Evolutionary conservation across 1,284 basidiomycete species (phyloP).

Genomic region (Ustilago esculenta): DNA sequence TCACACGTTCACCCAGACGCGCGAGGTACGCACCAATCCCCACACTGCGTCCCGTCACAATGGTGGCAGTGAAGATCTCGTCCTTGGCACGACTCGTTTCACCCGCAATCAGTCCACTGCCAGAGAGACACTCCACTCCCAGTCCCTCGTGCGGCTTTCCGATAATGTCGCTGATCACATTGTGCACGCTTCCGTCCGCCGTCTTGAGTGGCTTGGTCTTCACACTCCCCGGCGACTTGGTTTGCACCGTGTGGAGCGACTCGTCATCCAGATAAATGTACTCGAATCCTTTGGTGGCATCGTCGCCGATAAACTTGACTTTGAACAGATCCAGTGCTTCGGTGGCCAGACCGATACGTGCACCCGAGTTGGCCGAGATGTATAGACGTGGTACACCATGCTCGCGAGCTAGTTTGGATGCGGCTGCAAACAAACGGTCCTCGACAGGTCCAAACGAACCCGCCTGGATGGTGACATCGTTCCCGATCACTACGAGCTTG

Average conservation of each 20-base stretch:
- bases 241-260: constrained; percentile 71
- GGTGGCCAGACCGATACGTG: constrained; percentile 93
- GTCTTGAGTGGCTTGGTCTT: constrained; percentile 81
- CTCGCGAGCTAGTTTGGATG: constrained; percentile 89
- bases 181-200: constrained; percentile 83
- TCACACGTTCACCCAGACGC: constrained; percentile 94
- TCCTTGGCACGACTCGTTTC: constrained; percentile 98
- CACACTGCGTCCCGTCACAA: constrained; percentile 97
- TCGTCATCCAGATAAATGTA: constrained; percentile 84
- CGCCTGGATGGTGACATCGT: constrained; percentile 98
- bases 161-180: constrained; percentile 96
- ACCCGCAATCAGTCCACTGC: constrained; percentile 97
- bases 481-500: constrained; percentile 87
- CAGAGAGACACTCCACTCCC: constrained; percentile 95
- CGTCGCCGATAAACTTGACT: constrained; percentile 85
- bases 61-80: constrained; percentile 98
- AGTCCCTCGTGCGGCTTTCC: constrained; percentile 89
- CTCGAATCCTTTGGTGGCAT: constrained; percentile 92
- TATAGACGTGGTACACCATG: constrained; percentile 92
- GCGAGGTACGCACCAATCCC: constrained; percentile 99
- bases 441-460: constrained; percentile 96
- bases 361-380: constrained; percentile 97
- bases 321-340: constrained; percentile 90
- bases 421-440: constrained; percentile 95
- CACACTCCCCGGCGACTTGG: constrained; percentile 74